Conservation (phyloP, 345 rosid species). For the Dipteronia dyeriana region DNA sequence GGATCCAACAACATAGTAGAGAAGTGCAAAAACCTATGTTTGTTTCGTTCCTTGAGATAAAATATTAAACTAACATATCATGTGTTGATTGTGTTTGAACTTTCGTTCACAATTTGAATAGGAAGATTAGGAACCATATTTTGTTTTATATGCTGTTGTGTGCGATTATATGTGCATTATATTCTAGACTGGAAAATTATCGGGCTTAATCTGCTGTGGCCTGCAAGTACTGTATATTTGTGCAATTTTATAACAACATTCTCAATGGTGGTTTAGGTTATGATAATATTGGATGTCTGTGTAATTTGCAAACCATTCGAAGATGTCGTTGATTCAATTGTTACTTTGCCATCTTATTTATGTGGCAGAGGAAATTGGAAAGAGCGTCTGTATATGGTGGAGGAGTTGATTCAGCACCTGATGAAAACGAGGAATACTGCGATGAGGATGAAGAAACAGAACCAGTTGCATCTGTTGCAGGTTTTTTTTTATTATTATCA, state of each 20-base stretch:
- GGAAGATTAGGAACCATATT: not conserved
- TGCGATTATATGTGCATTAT: not conserved
- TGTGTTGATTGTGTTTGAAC: not conserved
- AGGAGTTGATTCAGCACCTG: slow-evolving; percentile 33
- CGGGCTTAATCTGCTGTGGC: not conserved
- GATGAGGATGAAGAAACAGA: slow-evolving; percentile 46
- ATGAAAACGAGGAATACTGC: slow-evolving; percentile 34
- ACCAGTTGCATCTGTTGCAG: slow-evolving; percentile 43
- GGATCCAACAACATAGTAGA: not conserved
- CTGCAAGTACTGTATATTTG: not conserved
- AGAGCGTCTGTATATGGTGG: slow-evolving; percentile 49
- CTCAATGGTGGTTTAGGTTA: not conserved
- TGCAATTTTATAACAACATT: not conserved
- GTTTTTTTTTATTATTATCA: slow-evolving; percentile 26
- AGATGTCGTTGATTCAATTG: not conserved
- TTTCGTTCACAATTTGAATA: not conserved
- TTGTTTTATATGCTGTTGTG: not conserved
- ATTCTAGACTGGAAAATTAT: not conserved
- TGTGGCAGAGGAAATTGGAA: slow-evolving; percentile 75
- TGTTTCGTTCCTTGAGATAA: not conserved
- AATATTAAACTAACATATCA: not conserved
- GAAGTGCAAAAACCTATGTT: not conserved
- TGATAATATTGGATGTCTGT: not conserved
- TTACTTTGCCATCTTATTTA: not conserved
- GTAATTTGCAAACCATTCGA: not conserved